phyloP scores from a whole-genome alignment of 78 protist genomes.

The Dictyostelium brefeldianum region DNA sequence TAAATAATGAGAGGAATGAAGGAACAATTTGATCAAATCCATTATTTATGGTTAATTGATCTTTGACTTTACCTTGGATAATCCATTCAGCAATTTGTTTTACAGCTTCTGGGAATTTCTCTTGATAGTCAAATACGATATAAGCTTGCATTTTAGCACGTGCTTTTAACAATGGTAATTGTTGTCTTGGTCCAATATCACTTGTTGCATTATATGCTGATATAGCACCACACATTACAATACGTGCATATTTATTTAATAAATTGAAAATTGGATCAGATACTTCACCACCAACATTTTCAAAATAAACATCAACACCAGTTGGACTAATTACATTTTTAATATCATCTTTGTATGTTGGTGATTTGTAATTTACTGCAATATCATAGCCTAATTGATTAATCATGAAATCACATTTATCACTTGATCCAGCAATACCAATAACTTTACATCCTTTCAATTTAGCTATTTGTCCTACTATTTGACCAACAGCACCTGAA shows the following conservation, averaged over 20 bases:
- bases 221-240: constrained; percentile 77
- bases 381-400: constrained; percentile 69
- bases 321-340: not conserved
- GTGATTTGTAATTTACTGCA: constrained; percentile 56
- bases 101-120: not conserved
- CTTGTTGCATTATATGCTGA: constrained; percentile 26
- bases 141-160: constrained; percentile 16
- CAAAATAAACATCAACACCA: constrained; percentile 85
- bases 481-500: constrained; percentile 80
- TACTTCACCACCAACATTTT: constrained; percentile 89
- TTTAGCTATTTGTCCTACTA: constrained; percentile 63
- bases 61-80: constrained; percentile 36
- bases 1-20: constrained; percentile 55
- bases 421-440: constrained; percentile 77
- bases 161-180: constrained; percentile 42
- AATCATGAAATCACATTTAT: constrained; percentile 44
- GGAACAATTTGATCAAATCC: constrained; percentile 73
- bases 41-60: constrained; percentile 12
- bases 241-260: constrained; percentile 5
- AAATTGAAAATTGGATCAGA: constrained; percentile 50
- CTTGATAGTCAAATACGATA: not conserved
- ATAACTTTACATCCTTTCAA: constrained; percentile 54
- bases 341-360: constrained; percentile 5
- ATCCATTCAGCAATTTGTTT: constrained; percentile 11
- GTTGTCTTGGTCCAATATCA: constrained; percentile 39